These are phyloP conservation scores for Apiospora hydei DNA, from an alignment of 2,329 filamentous ascomycete genomes.

Conservation along the genomic window DNA sequence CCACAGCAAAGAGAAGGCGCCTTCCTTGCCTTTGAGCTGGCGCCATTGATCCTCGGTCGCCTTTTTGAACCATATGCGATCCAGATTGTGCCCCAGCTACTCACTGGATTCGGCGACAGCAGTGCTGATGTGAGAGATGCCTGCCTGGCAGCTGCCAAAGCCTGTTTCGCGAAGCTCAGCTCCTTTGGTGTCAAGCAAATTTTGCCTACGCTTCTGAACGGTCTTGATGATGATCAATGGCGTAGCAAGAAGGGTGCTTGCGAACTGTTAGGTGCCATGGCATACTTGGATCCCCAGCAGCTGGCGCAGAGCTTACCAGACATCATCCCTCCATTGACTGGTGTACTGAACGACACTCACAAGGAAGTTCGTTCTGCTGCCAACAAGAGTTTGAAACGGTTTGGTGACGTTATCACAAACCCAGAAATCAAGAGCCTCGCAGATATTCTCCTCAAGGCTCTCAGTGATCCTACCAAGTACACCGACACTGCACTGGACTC, in stretches of 20 bases:
- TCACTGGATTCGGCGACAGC: slow-evolving; percentile 87
- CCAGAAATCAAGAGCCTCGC: slow-evolving; percentile 95
- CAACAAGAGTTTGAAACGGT: slow-evolving; percentile 95
- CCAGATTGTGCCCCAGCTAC: slow-evolving; percentile 88
- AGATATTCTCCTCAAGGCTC: slow-evolving; percentile 88
- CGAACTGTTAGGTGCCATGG: slow-evolving; percentile 96
- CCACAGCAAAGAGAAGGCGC: slow-evolving; percentile 86
- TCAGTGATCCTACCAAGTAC: slow-evolving; percentile 96
- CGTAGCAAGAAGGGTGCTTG: slow-evolving; percentile 98
- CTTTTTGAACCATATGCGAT: slow-evolving; percentile 97
- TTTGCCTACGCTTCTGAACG: slow-evolving; percentile 87
- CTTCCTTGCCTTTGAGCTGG: slow-evolving; percentile 87
- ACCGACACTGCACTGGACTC: slow-evolving; percentile 94
- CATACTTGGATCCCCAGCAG: slow-evolving; percentile 95
- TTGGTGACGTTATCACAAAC: slow-evolving; percentile 98
- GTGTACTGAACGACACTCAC: slow-evolving; percentile 95
- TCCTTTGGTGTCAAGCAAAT: slow-evolving; percentile 97
- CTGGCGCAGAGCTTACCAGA: slow-evolving; percentile 90
- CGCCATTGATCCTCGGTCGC: slow-evolving; percentile 84
- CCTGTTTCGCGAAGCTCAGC: slow-evolving; percentile 90
- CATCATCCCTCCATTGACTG: slow-evolving; percentile 94
- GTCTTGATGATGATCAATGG: slow-evolving; percentile 95
- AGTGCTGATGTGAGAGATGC: slow-evolving; percentile 91
- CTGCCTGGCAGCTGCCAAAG: slow-evolving; percentile 90
- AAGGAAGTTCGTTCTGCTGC: slow-evolving; percentile 94